Evolutionary conservation across 176 grass and related monocot genomes (phyloP).

Genomic region (Oryza officinalis): DNA sequence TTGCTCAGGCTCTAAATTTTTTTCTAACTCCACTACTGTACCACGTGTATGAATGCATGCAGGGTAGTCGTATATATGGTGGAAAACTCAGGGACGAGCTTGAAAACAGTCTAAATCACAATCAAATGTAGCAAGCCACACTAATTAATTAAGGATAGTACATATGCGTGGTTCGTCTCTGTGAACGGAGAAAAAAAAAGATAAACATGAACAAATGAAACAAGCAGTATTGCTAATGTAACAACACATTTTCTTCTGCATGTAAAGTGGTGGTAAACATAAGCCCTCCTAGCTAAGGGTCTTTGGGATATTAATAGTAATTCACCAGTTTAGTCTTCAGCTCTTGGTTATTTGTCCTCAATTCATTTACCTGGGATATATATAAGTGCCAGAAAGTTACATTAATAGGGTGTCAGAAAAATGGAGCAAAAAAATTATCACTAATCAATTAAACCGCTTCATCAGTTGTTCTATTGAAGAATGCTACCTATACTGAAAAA

Average conservation of each 20-base stretch:
- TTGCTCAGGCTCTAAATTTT: too few species aligned
- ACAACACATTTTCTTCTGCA: constrained; percentile 19
- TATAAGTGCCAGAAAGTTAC: background rate
- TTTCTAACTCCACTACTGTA: too few species aligned
- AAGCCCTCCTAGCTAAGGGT: constrained; percentile 14
- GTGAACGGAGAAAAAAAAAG: constrained; percentile 13
- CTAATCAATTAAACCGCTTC: background rate
- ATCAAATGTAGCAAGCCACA: constrained; percentile 11
- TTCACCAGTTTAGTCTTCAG: constrained; percentile 23
- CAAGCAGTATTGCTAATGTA: constrained; percentile 7
- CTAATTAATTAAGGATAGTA: background rate
- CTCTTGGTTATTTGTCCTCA: constrained; percentile 7
- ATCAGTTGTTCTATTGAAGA: background rate
- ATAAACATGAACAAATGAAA: constrained; percentile 15
- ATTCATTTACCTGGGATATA: constrained; percentile 24
- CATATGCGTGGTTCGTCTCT: constrained; percentile 17
- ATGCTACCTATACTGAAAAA: background rate
- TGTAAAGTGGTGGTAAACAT: constrained; percentile 7
- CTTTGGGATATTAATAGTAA: background rate
- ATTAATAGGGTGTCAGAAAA: background rate
- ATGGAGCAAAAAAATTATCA: background rate
- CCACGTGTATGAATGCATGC: too few species aligned
- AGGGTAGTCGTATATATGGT: too few species aligned
- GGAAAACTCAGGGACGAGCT: background rate
- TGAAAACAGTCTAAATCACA: background rate